phyloP scores from a whole-genome alignment of 179 eudicot genomes.

The Dionaea muscipula region DNA sequence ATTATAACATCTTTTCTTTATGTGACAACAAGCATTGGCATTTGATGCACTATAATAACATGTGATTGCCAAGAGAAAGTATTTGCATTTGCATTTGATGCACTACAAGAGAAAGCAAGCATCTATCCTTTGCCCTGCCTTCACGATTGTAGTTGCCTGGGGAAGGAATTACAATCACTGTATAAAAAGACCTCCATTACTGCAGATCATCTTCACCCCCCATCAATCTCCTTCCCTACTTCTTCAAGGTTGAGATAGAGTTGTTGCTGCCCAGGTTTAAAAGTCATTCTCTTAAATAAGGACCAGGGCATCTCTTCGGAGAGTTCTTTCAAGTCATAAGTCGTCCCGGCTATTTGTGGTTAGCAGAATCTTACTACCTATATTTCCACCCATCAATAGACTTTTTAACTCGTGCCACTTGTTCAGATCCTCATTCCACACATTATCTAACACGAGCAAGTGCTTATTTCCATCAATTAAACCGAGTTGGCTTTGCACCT shows the following conservation, averaged over 20 bases:
- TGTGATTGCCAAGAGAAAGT: too few species aligned
- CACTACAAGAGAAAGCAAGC: too few species aligned
- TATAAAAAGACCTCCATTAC: too few species aligned
- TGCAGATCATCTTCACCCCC: too few species aligned
- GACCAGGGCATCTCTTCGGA: conserved; percentile 18
- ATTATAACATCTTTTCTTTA: too few species aligned
- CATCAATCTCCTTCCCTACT: conserved; percentile 16
- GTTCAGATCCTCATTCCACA: conserved; percentile 1
- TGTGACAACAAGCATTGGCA: too few species aligned
- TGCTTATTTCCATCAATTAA: neutral
- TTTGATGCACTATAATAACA: too few species aligned
- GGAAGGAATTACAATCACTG: too few species aligned
- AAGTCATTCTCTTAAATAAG: conserved; percentile 14
- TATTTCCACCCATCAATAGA: neutral
- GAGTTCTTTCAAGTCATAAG: conserved; percentile 10
- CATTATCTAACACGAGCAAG: conserved; percentile 7
- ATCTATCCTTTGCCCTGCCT: too few species aligned
- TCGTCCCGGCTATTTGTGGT: neutral
- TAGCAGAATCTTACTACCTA: neutral
- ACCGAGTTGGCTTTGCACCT: neutral
- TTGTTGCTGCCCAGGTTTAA: conserved; percentile 7
- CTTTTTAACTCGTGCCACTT: neutral
- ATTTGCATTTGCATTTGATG: too few species aligned
- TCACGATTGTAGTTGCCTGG: too few species aligned
- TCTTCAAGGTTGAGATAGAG: conserved; percentile 2